A percentile compares a stretch with the other conserved stretches of the same genome.
Evolutionary conservation across 208 protist species (phyloP).

Genomic region (Leishmania mexicana): DNA sequence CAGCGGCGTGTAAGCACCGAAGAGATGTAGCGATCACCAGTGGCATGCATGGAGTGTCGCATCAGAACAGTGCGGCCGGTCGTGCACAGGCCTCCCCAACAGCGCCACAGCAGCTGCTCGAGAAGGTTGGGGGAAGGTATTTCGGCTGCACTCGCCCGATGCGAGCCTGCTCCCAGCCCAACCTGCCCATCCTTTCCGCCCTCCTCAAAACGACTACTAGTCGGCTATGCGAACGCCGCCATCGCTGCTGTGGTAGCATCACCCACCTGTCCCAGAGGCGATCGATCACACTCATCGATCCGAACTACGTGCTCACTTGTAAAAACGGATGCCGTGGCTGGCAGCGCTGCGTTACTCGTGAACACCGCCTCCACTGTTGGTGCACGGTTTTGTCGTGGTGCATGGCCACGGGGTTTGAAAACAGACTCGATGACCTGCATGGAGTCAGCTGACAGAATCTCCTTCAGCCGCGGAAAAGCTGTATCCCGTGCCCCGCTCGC

Average conservation of each 20-base stretch:
- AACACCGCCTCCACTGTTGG: background rate
- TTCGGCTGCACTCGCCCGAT: background rate
- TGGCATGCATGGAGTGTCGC: background rate
- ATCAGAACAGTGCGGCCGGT: background rate
- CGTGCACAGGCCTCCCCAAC: background rate
- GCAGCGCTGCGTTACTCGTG: background rate
- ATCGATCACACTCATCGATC: slow-evolving; percentile 12
- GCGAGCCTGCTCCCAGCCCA: background rate
- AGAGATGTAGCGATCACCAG: background rate
- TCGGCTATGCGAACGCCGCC: slow-evolving; percentile 1
- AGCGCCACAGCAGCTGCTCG: background rate
- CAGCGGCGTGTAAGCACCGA: background rate
- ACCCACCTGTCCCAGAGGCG: background rate
- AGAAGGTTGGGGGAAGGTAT: background rate
- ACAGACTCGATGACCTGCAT: slow-evolving; percentile 31
- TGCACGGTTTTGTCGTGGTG: background rate
- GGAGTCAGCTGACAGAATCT: slow-evolving; percentile 49
- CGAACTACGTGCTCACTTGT: slow-evolving; percentile 15
- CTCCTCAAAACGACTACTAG: background rate
- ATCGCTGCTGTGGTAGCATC: background rate
- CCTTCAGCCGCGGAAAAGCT: slow-evolving; percentile 46
- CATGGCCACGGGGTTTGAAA: slow-evolving; percentile 14
- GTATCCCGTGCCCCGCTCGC: slow-evolving; percentile 56
- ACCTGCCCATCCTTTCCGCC: background rate
- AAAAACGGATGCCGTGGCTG: background rate